Evolutionary conservation across 2,329 filamentous ascomycete genomes (phyloP), one percentile per base, ranked within the genome.

Genomic region (Xenoacremonium recifei): DNA sequence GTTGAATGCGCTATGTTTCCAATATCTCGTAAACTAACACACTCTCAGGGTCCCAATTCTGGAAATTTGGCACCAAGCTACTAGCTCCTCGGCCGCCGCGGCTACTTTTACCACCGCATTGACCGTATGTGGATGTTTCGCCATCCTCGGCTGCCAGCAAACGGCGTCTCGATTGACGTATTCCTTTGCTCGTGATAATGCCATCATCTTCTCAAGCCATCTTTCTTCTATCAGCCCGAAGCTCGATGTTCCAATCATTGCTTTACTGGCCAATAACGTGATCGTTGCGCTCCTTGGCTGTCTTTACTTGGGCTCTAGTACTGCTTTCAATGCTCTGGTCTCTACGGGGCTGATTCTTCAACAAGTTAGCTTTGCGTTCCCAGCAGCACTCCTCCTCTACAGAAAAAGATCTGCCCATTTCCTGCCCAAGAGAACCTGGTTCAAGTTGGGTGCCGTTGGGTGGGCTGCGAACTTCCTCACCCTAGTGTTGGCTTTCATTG

Each of bases 91-190:
- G 7, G 37, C 17, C 4, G 44, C 44, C 9, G 40, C 45, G 6
- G 29, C 46, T 9, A 29, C 42, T 10, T 33, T 42, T 11, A 31
- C 37, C 32, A 30, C 42, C 7, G 11, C 47, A 29, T 44, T 53
- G 11, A 30, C 42, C 16, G 25, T 42, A 3, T 51, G 43, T 29
- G 45, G 50, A 30, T 40, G 48, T 21, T 40, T 50, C 18, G 50
- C 49, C 20, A 35, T 44, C 9, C 40, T 50, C 10, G 40, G 44
- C 17, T 37, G 40, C 16, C 44, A 43, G 10, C 49, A 51, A 36
- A 53, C 49, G 4, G 44, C 50, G 4, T 53, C 50, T 20, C 44
- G 47, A 4, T 40, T 53, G 3, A 47, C 49, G 2, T 51, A 50
- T 41, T 45, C 50, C 6, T 40, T 53, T 18, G 50, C 50, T 17